A percentile compares a stretch with the other conserved stretches of the same genome.
Evolutionary conservation across 352 stramenopile species (phyloP).

Genomic region (Phytophthora fragariae): DNA sequence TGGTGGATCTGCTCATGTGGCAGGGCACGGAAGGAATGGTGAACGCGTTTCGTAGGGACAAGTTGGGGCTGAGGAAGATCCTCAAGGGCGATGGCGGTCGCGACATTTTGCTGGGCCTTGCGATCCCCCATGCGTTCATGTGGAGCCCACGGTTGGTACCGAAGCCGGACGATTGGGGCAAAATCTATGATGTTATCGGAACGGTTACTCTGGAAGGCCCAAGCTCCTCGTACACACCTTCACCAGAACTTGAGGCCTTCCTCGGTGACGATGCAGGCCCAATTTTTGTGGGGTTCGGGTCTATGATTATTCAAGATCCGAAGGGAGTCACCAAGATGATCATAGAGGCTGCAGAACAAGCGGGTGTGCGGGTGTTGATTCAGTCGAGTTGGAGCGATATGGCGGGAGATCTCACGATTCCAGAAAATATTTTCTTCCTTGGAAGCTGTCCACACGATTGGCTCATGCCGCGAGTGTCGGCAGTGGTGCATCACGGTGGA

Average conservation of each 20-base stretch:
- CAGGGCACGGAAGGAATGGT: constrained; percentile 74
- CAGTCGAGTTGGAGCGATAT: constrained; percentile 92
- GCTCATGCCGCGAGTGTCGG: constrained; percentile 90
- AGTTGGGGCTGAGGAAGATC: constrained; percentile 68
- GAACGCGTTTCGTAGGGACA: constrained; percentile 80
- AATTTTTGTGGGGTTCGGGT: constrained; percentile 96
- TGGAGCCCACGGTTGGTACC: constrained; percentile 89
- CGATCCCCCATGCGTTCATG: constrained; percentile 91
- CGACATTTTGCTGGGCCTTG: constrained; percentile 64
- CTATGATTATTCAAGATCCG: constrained; percentile 92
- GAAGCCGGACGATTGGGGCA: constrained; percentile 91
- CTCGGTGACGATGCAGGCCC: constrained; percentile 67
- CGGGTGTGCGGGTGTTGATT: constrained; percentile 86
- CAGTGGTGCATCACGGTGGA: constrained; percentile 84
- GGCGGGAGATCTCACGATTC: constrained; percentile 52
- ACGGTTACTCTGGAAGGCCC: constrained; percentile 69
- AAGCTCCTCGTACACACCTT: constrained; percentile 56
- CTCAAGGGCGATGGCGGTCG: constrained; percentile 65
- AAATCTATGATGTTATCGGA: constrained; percentile 90
- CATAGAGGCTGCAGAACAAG: constrained; percentile 71
- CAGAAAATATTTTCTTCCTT: constrained; percentile 71
- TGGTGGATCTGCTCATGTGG: constrained; percentile 89
- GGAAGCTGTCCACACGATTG: constrained; percentile 90
- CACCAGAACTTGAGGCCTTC: constrained; percentile 70
- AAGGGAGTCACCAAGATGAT: constrained; percentile 83